Evolutionary conservation across 2,329 filamentous ascomycete genomes (phyloP), one percentile per base, ranked within the genome.

Genomic region (Didymellaceae sp.): DNA sequence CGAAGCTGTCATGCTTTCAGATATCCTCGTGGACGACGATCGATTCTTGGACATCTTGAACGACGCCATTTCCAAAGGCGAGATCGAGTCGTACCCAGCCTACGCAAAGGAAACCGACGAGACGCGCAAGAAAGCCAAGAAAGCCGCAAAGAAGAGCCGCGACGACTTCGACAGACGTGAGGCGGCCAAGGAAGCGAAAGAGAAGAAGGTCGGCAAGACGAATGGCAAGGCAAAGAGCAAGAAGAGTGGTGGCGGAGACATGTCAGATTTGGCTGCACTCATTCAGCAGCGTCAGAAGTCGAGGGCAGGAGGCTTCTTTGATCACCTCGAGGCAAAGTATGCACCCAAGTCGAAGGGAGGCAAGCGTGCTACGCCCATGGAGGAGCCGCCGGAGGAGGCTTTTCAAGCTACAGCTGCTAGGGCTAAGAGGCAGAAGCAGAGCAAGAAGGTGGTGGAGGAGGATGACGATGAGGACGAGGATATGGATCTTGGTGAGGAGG

Each of bases 11-110:
- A 96, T 99, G 86, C 80, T 97, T 34, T 95, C 90, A 62, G 83
- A 93, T 66, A 86, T 91, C 8, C 68, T 91, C 2, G 85, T 88
- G 45, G 94, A 99, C 61, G 94, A 99, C 62, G 86, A 88, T 45
- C 82, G 94, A 7, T 97, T 96, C 75, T 82, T 90, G 11, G 74
- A 68, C 13, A 90, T 96, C 34, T 91, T 99, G 45, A 85, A 96
- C 66, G 80, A 85, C 26, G 94, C 91, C 3, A 94, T 99, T 65
- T 78, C 80, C 26, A 80, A 77, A 4, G 84, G 84, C 1, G 84
- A 89, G 28, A 87, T 95, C 0, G 74, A 86, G 33, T 77, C 78
- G 0, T 92, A 86, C 70, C 76, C 81, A 16, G 80, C 81, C 5
- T 99, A 95, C 69, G 83, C 83, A 2, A 81, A 86, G 20, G 91